Conservation (phyloP, 225 moss, liverwort and hornwort genomes). For the Straminergon stramineum region DNA sequence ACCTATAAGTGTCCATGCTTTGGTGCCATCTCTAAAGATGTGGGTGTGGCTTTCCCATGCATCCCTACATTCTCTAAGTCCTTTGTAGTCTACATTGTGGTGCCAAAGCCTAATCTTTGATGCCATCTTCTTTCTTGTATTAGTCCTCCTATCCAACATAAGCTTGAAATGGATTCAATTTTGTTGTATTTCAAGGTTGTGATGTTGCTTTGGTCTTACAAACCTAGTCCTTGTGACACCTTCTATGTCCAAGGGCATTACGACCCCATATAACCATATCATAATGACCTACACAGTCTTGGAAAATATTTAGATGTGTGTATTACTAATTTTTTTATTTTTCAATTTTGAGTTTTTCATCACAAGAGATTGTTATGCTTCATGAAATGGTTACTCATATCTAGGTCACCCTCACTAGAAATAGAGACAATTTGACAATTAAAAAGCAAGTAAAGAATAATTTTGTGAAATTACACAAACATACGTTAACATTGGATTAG, state of each 20-base stretch:
- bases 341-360: neutral
- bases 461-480: neutral
- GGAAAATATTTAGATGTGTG: neutral
- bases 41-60: fast-evolving
- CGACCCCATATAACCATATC: neutral
- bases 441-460: neutral
- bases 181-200: too few species aligned
- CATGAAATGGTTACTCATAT: neutral
- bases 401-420: neutral
- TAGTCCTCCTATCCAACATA: fast-evolving
- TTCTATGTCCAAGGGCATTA: neutral
- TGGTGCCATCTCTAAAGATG: fast-evolving
- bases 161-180: fast-evolving
- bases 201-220: fast-evolving
- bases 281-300: neutral
- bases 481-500: neutral
- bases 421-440: neutral
- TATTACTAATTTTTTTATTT: neutral
- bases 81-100: too few species aligned
- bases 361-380: neutral
- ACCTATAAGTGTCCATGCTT: neutral
- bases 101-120: fast-evolving
- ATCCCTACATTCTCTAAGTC: fast-evolving
- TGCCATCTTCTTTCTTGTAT: fast-evolving
- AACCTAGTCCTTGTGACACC: too few species aligned